Evolutionary conservation across 2,329 filamentous ascomycete species (phyloP), one percentile per base, ranked within the genome.

Genomic region (Claviceps humidiphila): DNA sequence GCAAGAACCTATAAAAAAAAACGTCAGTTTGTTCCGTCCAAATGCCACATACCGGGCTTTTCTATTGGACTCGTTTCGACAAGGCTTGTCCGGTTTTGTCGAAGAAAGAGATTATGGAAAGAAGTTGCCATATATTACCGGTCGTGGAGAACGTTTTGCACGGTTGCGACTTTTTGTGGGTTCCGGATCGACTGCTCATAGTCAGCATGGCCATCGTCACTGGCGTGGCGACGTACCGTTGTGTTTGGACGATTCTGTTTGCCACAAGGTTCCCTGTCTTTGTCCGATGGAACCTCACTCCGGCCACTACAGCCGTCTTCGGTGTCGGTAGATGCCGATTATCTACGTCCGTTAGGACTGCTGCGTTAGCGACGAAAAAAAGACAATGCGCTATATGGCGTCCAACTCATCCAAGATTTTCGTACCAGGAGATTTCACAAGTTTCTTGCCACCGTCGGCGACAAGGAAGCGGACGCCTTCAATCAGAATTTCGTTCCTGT

Each of bases 221-320:
- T 40, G 54, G 47, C 50, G 54, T 58, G 52, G 53, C 34, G 49
- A 76, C 82, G 69, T 80, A 91, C 87, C 80, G 83, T 67, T 87
- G 85, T 56, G 82, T 82, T 64, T 84, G 82, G 54, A 91, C 78
- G 52, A 89, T 75, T 57, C 85, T 82, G 61, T 85, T 78, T 52
- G 88, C 84, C 62, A 90, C 85, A 26, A 95, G 77, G 60, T 95
- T 95, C 56, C 89, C 89, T 59, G 84, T 85, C 66, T 91, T 94
- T 67, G 87, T 95, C 58, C 89, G 80, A 61, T 88, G 77, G 64
- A 95, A 95, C 57, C 79, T 82, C 60, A 95, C 86, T 43, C 88
- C 87, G 50, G 85, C 87, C 55, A 95, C 73, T 5, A 74, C 71
- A 42, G 84, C 77, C 57, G 76, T 78, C 68, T 89, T 93, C 0